Evolutionary conservation across 176 grass and related monocot species (phyloP), one percentile per base, ranked within the genome.

Genomic region (Bothriochloa decipiens): DNA sequence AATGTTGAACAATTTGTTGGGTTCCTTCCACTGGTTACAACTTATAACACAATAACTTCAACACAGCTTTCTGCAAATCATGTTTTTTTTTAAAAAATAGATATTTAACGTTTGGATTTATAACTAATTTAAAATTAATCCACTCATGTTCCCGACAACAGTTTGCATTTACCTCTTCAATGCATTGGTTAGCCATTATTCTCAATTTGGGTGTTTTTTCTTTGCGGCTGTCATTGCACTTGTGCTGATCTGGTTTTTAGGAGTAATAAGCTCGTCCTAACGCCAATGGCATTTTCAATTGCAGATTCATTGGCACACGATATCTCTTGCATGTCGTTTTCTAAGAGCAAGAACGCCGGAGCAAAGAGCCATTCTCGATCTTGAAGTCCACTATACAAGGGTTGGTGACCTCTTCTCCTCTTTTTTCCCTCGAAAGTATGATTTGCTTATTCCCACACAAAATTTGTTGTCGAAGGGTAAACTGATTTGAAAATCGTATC

Each of bases 371-470:
- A 12, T 70, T 65, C 77, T 96, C 40, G 94, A 96, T 85, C 87
- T 93, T 71, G 94, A 96, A 89, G 82, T 88, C 52, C 94, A 96
- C 89, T 96, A 93, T 66, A 96, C 94, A 16, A 91, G 71, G 83
- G 94, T 96, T 66, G 13, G 76, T 71, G 8, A 42, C 25, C 23
- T 63, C 23, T 71, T 13, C 8, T n/a, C 3, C 12, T 27, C 41
- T 65, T 35, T 35, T 79, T 1, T 37, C 47, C 29, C 29, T 79
- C 3, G 7, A 50, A 17, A 20, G 6, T 66, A 62, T 2, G 0
- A 5, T n/a, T 7, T 29, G 23, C 32, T 66, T 49, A 4, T 55
- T 2, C 7, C 50, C 52, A 3, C 6, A 23, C 1, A 64, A 57
- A 60, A 60, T 23, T 11, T 60, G 8, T n/a, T 60, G 20, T n/a